Evolutionary conservation across 768 basidiomycete species (phyloP).

Genomic region (Phanerochaete carnosa): DNA sequence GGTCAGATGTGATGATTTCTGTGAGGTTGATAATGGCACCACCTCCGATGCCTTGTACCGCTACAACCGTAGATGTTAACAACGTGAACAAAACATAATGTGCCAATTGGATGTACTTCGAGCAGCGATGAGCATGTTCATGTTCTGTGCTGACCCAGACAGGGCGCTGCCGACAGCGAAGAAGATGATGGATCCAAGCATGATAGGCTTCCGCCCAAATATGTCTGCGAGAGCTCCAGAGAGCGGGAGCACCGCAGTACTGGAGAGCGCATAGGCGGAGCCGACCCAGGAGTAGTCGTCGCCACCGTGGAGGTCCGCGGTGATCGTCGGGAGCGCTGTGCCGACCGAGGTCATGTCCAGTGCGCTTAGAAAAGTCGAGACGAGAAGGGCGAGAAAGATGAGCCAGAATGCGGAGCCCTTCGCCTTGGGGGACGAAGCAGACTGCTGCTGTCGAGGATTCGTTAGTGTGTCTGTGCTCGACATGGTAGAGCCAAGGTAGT

Average conservation of each 20-base stretch:
- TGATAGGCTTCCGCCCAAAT: conserved; percentile 36
- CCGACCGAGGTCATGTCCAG: conserved; percentile 28
- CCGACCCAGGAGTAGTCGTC: conserved; percentile 44
- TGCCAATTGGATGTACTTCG: conserved; percentile 28
- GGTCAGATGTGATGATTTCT: conserved; percentile 34
- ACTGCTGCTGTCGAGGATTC: conserved; percentile 29
- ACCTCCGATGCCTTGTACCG: conserved; percentile 32
- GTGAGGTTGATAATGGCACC: conserved; percentile 26
- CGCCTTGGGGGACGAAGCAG: conserved; percentile 27
- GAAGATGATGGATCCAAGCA: conserved; percentile 28
- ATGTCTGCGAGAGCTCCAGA: conserved; percentile 35
- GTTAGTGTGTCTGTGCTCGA: conserved; percentile 26
- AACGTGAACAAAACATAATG: background rate
- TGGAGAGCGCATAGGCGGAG: conserved; percentile 38
- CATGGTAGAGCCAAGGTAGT: no score
- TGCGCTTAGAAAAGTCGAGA: conserved; percentile 22
- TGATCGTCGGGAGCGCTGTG: conserved; percentile 43
- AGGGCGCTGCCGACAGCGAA: conserved; percentile 43
- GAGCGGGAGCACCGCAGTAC: conserved; percentile 39
- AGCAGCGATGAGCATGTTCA: conserved; percentile 41
- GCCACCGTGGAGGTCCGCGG: conserved; percentile 31
- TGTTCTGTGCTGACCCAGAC: conserved; percentile 37
- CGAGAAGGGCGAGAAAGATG: conserved; percentile 17
- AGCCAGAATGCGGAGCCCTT: conserved; percentile 32
- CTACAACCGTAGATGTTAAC: conserved; percentile 6